Base-by-base conservation (phyloP, 2,329 filamentous ascomycete genomes). In the Chaetomiaceae sp. region DNA sequence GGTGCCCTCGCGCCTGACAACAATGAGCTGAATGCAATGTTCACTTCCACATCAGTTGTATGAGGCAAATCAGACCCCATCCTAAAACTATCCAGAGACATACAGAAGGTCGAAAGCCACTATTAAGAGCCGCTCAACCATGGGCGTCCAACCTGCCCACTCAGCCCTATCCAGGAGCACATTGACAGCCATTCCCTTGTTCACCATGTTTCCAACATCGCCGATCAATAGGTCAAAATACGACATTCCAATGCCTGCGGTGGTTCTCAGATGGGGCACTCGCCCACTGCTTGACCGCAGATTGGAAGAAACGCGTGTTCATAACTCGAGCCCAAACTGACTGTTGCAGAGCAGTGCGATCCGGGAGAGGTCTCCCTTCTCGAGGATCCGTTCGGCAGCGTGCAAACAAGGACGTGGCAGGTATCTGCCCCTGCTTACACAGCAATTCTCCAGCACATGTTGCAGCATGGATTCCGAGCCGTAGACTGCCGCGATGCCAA, bases 401-500 rank as follows among this genome's bases (percentile, higher is more conserved):
- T 12, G 38, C 42, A 58, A 48, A 15, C 50, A 51, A 2, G 35
- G 35, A 6, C 40, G 3, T 3, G 41, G 38, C 15, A 54, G 57
- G 37, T 49, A 56, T 42, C 11, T 44, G 8, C 53, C 48, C n/a
- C 4, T 9, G 30, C 42, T 34, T 14, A 62, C 53, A 26, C 56
- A 44, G 14, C 58, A 57, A 15, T 50, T 48, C 18, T 52, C 45
- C 29, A 62, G 53, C 58, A 64, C 56, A 52, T 46, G 24, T 45
- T 52, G 55, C 40, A 65, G 46, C 54, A 65, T 60, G 17, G 52
- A 47, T 30, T 59, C 56, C 24, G 64, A 62, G 38, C 63, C 63
- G 46, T 62, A 65, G 5, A 66, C 54, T 24, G 62, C 58, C 34
- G 56, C 58, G 47, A 66, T 62, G 44, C 58, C 56, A 15, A 68